These are phyloP conservation scores for Trichosporon ovoides DNA, from an alignment of 1,284 basidiomycete genomes.

Conservation along the genomic window DNA sequence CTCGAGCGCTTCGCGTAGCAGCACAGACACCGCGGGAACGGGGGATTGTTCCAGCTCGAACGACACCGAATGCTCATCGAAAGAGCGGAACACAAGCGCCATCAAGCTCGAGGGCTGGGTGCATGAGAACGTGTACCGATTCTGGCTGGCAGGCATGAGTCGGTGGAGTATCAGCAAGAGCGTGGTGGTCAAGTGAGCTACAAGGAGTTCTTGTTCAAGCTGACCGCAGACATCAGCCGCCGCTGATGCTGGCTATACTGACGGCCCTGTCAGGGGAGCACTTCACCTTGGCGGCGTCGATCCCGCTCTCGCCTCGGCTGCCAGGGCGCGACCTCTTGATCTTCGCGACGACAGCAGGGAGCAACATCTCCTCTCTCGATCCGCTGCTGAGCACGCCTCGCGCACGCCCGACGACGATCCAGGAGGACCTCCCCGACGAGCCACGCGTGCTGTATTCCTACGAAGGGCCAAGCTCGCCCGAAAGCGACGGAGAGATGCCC, in stretches of 20 bases:
- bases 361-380: slow-evolving; percentile 22
- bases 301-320: slow-evolving; percentile 33
- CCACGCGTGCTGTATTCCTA: not conserved
- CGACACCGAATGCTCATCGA: not conserved
- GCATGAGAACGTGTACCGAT: slow-evolving; percentile 41
- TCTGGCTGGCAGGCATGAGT: slow-evolving; percentile 41
- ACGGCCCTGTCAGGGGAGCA: slow-evolving; percentile 28
- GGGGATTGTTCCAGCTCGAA: not conserved
- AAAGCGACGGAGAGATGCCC: not conserved
- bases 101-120: slow-evolving; percentile 46
- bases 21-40: slow-evolving; percentile 4
- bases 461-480: not conserved
- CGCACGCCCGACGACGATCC: not conserved
- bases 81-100: slow-evolving; percentile 4
- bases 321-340: slow-evolving; percentile 40
- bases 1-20: slow-evolving; percentile 2
- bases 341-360: slow-evolving; percentile 32
- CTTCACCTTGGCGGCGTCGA: slow-evolving; percentile 29
- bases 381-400: slow-evolving; percentile 4
- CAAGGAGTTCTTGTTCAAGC: not conserved
- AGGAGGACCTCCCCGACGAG: not conserved
- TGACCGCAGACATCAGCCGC: slow-evolving; percentile 34
- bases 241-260: slow-evolving; percentile 31
- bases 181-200: not conserved
- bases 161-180: slow-evolving; percentile 21